Conservation (phyloP, 805 yeast genomes). For the Ogataea haglerorum region DNA sequence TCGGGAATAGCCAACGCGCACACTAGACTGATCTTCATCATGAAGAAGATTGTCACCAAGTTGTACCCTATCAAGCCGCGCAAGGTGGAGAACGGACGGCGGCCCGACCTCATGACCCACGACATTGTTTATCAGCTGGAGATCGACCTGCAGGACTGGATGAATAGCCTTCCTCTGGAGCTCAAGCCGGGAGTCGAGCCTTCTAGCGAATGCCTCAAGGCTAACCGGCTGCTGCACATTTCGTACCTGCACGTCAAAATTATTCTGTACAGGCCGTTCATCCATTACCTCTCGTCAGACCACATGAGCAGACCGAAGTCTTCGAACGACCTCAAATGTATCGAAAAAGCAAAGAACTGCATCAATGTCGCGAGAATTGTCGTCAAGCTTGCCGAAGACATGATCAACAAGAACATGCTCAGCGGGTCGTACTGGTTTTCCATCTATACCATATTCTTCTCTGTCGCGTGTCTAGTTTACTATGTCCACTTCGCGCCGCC, state of each 20-base stretch:
- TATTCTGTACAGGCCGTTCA: slow-evolving; percentile 81
- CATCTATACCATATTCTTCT: slow-evolving; percentile 82
- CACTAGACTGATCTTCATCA: slow-evolving; percentile 66
- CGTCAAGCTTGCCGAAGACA: slow-evolving; percentile 73
- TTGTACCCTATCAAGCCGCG: slow-evolving; percentile 68
- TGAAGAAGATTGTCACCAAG: slow-evolving; percentile 66
- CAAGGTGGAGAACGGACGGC: slow-evolving; percentile 25
- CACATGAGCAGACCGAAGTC: slow-evolving; percentile 25
- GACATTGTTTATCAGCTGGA: slow-evolving; percentile 60
- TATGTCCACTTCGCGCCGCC: slow-evolving; percentile 58
- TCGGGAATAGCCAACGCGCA: slow-evolving; percentile 84
- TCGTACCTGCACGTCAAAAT: slow-evolving; percentile 76
- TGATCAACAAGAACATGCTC: slow-evolving; percentile 67
- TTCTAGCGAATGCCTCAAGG: slow-evolving; percentile 61
- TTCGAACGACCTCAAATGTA: slow-evolving; percentile 53
- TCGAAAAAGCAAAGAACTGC: slow-evolving; percentile 76
- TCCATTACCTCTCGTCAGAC: slow-evolving; percentile 72
- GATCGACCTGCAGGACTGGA: slow-evolving; percentile 67
- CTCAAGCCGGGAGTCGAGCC: slow-evolving; percentile 71
- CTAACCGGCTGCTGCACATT: slow-evolving; percentile 69
- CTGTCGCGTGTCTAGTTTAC: slow-evolving; percentile 81
- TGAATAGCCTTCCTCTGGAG: slow-evolving; percentile 63
- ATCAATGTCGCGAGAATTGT: slow-evolving; percentile 80
- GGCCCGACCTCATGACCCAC: slow-evolving; percentile 33
- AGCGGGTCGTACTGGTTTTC: slow-evolving; percentile 92